These are phyloP conservation scores for Tetradesmus obliquus DNA, from an alignment of 139 green algal genomes.

Conservation along the genomic window DNA sequence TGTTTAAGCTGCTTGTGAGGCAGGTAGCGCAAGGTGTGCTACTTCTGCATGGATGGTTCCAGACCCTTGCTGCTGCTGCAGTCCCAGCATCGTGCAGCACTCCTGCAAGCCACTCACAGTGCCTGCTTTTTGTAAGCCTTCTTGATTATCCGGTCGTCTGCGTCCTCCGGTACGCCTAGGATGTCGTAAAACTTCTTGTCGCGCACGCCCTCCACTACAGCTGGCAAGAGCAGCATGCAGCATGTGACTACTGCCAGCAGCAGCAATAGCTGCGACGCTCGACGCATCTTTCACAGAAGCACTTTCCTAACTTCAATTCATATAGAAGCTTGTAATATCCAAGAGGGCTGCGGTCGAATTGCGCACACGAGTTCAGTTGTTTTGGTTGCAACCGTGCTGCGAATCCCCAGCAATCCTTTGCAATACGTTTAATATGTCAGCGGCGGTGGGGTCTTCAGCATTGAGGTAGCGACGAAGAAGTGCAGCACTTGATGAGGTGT, in stretches of 20 bases:
- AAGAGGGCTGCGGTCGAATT: too few species aligned
- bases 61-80: neutral
- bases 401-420: neutral
- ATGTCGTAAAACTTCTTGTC: conserved; percentile 84
- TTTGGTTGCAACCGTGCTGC: neutral
- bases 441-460: neutral
- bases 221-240: neutral
- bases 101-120: conserved; percentile 58
- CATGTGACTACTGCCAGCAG: neutral
- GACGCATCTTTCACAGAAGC: neutral
- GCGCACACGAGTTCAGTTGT: neutral
- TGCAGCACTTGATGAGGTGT: neutral
- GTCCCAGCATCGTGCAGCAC: neutral
- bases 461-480: neutral
- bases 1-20: neutral
- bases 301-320: too few species aligned
- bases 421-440: neutral
- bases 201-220: conserved; percentile 45
- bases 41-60: conserved; percentile 1
- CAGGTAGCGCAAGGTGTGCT: neutral
- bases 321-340: too few species aligned
- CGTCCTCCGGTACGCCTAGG: conserved; percentile 73
- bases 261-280: neutral
- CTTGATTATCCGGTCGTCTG: conserved; percentile 86
- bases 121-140: conserved; percentile 84